Percentiles rank a stretch among this genome's conserved stretches.
These are phyloP conservation scores for Emmonsiellopsis sp. DNA, from an alignment of 2,329 filamentous ascomycete species.

Conservation along the genomic window DNA sequence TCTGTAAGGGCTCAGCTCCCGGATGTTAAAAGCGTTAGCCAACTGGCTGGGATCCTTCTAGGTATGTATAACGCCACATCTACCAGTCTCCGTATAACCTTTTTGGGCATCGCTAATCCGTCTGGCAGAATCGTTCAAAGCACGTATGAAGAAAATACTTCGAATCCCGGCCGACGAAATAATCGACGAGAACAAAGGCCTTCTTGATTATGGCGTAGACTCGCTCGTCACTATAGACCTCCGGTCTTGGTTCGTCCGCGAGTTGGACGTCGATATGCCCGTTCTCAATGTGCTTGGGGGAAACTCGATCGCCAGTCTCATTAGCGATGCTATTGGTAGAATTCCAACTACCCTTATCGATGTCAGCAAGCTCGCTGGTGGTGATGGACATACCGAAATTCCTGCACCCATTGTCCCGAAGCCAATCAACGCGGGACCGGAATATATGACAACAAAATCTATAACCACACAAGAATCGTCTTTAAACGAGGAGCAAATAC, in stretches of 20 bases:
- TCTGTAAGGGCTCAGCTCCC: not conserved
- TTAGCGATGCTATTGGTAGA: not conserved
- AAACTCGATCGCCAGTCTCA: not conserved
- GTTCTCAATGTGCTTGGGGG: constrained; percentile 36
- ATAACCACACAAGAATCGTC: too few relatives aligned
- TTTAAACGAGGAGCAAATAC: too few relatives aligned
- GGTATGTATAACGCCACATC: not conserved
- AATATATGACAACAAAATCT: too few relatives aligned
- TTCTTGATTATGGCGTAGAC: constrained; percentile 24
- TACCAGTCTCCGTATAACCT: too few relatives aligned
- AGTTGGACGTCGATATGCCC: constrained; percentile 35
- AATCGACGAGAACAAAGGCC: not conserved
- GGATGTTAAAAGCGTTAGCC: not conserved
- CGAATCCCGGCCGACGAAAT: not conserved
- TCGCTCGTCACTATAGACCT: constrained; percentile 30
- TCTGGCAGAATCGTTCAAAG: not conserved
- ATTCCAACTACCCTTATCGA: not conserved
- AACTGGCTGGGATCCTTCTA: not conserved
- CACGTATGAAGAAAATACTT: not conserved
- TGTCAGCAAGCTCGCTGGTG: not conserved
- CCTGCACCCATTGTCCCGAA: too few relatives aligned
- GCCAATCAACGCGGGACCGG: too few relatives aligned
- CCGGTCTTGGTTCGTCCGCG: constrained; percentile 39
- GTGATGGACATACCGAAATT: too few relatives aligned
- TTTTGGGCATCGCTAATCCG: too few relatives aligned